Percentiles rank a stretch among this genome's conserved stretches.
Conservation (phyloP, 2,329 filamentous ascomycete species). For the Westerdykella ornata region DNA sequence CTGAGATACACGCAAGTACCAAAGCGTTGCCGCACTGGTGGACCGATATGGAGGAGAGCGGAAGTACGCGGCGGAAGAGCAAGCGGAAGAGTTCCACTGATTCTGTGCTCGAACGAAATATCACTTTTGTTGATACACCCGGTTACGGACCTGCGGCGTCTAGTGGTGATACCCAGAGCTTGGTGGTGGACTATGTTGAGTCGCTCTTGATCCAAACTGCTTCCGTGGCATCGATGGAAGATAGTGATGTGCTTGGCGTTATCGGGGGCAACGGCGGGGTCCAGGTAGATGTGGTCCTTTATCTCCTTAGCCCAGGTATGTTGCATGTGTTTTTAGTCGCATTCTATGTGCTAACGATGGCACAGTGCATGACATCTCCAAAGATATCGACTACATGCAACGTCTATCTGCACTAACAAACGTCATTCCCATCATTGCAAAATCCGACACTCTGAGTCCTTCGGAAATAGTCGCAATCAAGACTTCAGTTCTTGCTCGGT, state of each 20-base stretch:
- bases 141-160: conserved; percentile 49
- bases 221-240: conserved; percentile 56
- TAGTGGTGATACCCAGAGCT: conserved; percentile 16
- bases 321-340: not conserved
- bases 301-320: conserved; percentile 66
- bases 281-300: conserved; percentile 79
- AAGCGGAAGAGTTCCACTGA: conserved; percentile 61
- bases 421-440: conserved; percentile 74
- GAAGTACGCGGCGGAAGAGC: conserved; percentile 45
- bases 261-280: conserved; percentile 75
- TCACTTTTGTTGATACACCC: conserved; percentile 87
- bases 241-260: conserved; percentile 68
- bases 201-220: conserved; percentile 58
- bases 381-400: conserved; percentile 65
- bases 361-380: conserved; percentile 38
- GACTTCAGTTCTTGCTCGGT: conserved; percentile 50
- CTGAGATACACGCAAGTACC: conserved; percentile 43
- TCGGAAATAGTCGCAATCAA: conserved; percentile 56
- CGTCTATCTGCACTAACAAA: conserved; percentile 69
- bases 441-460: conserved; percentile 61
- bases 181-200: conserved; percentile 62
- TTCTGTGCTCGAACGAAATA: conserved; percentile 76
- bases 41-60: conserved; percentile 66
- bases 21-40: conserved; percentile 79
- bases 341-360: conserved; percentile 15